phyloP scores from a whole-genome alignment of 1,284 basidiomycete genomes.

The Naganishia sp. region DNA sequence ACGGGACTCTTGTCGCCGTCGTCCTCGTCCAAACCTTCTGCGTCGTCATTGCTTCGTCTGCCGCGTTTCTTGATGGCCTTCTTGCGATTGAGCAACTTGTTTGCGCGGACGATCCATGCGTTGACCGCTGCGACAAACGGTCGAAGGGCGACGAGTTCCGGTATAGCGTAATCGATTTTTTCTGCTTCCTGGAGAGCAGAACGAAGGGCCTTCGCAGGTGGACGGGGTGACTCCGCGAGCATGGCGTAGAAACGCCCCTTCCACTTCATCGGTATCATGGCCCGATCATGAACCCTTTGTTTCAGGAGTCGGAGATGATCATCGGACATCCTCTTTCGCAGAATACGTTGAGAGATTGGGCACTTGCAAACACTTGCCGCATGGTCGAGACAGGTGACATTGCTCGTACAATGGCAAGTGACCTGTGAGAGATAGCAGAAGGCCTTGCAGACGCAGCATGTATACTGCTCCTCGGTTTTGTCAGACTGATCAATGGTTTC shows the following conservation, averaged over 20 bases:
- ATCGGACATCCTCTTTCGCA: conserved; percentile 82
- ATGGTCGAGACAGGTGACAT: conserved; percentile 86
- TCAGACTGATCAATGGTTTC: conserved; percentile 79
- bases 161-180: conserved; percentile 71
- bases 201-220: conserved; percentile 72
- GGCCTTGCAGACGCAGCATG: conserved; percentile 88
- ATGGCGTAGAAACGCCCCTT: conserved; percentile 67
- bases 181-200: conserved; percentile 83
- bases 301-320: conserved; percentile 71
- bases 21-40: conserved; percentile 35
- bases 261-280: conserved; percentile 75
- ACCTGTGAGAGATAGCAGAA: conserved; percentile 96
- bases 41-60: conserved; percentile 32
- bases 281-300: conserved; percentile 67
- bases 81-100: conserved; percentile 43
- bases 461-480: conserved; percentile 87
- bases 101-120: conserved; percentile 66
- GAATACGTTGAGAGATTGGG: conserved; percentile 61
- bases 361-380: conserved; percentile 74
- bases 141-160: conserved; percentile 70
- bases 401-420: conserved; percentile 70
- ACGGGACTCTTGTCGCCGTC: conserved; percentile 44
- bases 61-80: conserved; percentile 37
- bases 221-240: conserved; percentile 67
- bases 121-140: conserved; percentile 78